phyloP scores from a whole-genome alignment of 805 yeast genomes.

The Kluyveromyces aestuarii region DNA sequence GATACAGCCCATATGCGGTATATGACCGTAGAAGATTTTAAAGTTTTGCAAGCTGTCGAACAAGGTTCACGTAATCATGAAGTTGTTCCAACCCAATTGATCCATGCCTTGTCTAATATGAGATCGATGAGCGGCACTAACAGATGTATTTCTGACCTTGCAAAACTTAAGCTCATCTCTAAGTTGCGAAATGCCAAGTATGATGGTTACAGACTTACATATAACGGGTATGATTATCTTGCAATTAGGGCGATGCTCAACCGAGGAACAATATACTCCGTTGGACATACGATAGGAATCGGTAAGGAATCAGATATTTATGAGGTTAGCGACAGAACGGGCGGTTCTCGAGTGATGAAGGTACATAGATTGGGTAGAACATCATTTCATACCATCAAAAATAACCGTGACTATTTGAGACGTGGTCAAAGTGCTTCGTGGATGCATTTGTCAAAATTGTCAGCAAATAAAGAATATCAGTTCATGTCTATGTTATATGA shows the following conservation, averaged over 20 bases:
- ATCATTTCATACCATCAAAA: slow-evolving; percentile 85
- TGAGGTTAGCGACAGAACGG: slow-evolving; percentile 61
- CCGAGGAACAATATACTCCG: slow-evolving; percentile 60
- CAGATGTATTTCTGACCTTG: slow-evolving; percentile 73
- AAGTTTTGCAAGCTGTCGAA: slow-evolving; percentile 82
- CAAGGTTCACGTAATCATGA: slow-evolving; percentile 89
- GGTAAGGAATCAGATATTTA: slow-evolving; percentile 97
- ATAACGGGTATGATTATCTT: slow-evolving; percentile 84
- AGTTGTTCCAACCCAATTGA: slow-evolving; percentile 82
- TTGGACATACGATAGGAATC: slow-evolving; percentile 87
- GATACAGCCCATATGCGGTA: slow-evolving; percentile 93
- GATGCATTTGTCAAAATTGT: slow-evolving; percentile 85
- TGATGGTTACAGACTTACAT: slow-evolving; percentile 88
- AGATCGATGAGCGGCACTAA: slow-evolving; percentile 69
- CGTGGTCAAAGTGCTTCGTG: slow-evolving; percentile 66
- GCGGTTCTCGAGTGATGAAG: slow-evolving; percentile 67
- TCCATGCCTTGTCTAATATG: slow-evolving; percentile 70
- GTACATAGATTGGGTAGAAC: slow-evolving; percentile 91
- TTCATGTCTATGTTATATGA: slow-evolving; percentile 70
- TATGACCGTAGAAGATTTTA: slow-evolving; percentile 81
- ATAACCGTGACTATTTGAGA: slow-evolving; percentile 83
- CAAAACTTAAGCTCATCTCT: slow-evolving; percentile 72
- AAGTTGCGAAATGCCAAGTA: slow-evolving; percentile 83
- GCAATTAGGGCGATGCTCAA: slow-evolving; percentile 80
- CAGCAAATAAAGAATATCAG: slow-evolving; percentile 87